These are phyloP conservation scores for Phytopythium boreale DNA, from an alignment of 352 stramenopile genomes.

Conservation along the genomic window DNA sequence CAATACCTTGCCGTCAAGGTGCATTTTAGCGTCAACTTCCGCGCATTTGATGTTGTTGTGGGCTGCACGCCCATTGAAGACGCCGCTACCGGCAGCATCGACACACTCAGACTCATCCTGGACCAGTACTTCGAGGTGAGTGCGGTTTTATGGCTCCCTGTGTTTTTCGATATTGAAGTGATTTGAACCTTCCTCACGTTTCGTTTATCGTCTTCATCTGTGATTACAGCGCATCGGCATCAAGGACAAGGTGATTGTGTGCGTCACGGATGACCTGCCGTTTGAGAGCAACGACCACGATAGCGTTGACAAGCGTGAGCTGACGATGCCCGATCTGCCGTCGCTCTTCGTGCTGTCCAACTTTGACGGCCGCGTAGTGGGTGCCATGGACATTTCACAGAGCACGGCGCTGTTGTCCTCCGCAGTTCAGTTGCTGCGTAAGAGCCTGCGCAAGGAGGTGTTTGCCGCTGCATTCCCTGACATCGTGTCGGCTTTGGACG, in stretches of 20 bases:
- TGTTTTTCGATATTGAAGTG: neutral
- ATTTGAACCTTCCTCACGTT: neutral
- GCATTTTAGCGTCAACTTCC: conserved; percentile 80
- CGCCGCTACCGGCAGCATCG: conserved; percentile 17
- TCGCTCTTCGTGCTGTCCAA: conserved; percentile 48
- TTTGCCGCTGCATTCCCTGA: conserved; percentile 55
- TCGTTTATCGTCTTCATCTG: neutral
- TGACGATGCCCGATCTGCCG: conserved; percentile 45
- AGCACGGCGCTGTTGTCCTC: conserved; percentile 53
- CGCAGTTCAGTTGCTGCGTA: conserved; percentile 50
- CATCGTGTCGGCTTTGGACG: conserved; percentile 46
- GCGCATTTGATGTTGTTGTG: conserved; percentile 56
- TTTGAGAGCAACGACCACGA: conserved; percentile 18
- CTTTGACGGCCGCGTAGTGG: conserved; percentile 49
- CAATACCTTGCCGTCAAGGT: conserved; percentile 69
- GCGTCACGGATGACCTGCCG: conserved; percentile 53
- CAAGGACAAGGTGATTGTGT: conserved; percentile 75
- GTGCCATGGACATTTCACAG: conserved; percentile 30
- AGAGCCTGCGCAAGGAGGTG: conserved; percentile 44
- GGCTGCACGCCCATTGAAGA: conserved; percentile 49
- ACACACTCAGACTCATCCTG: conserved; percentile 44
- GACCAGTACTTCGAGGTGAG: conserved; percentile 58
- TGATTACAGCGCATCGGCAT: conserved; percentile 36
- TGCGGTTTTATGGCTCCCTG: neutral
- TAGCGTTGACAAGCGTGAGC: conserved; percentile 9